phyloP scores from a whole-genome alignment of 2,329 filamentous ascomycete species.

The Apiospora aurea region DNA sequence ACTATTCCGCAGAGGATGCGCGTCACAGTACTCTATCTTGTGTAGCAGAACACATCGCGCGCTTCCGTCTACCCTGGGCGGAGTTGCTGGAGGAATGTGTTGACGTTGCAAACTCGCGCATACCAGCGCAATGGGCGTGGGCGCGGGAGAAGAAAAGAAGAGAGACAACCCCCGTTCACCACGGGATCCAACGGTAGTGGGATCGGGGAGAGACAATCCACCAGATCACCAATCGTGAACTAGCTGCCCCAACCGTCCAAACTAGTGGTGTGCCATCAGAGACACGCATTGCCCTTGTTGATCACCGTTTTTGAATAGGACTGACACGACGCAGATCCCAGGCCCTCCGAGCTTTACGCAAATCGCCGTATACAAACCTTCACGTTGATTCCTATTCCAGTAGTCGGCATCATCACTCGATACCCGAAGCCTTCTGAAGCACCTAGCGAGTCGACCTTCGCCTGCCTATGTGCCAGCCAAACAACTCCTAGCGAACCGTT shows the following conservation, averaged over 20 bases:
- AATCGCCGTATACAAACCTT: not conserved
- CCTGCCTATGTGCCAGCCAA: not conserved
- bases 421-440: not conserved
- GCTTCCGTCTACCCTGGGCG: not conserved
- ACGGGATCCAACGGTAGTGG: constrained; percentile 7
- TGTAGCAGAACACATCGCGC: not conserved
- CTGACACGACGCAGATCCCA: constrained; percentile 12
- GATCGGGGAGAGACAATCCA: constrained; percentile 9
- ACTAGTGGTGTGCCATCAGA: constrained; percentile 11
- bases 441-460: constrained; percentile 4
- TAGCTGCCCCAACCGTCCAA: constrained; percentile 9
- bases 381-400: constrained; percentile 14
- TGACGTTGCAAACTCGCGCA: not conserved
- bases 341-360: not conserved
- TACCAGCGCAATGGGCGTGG: not conserved
- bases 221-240: not conserved
- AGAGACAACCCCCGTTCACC: constrained; percentile 7
- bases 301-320: not conserved
- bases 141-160: not conserved
- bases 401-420: not conserved
- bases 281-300: not conserved
- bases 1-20: not conserved
- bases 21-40: not conserved
- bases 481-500: constrained; percentile 2
- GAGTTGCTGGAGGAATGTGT: not conserved